Base-by-base conservation (phyloP, 2,329 filamentous ascomycete species). In the Fusarium illudens region DNA sequence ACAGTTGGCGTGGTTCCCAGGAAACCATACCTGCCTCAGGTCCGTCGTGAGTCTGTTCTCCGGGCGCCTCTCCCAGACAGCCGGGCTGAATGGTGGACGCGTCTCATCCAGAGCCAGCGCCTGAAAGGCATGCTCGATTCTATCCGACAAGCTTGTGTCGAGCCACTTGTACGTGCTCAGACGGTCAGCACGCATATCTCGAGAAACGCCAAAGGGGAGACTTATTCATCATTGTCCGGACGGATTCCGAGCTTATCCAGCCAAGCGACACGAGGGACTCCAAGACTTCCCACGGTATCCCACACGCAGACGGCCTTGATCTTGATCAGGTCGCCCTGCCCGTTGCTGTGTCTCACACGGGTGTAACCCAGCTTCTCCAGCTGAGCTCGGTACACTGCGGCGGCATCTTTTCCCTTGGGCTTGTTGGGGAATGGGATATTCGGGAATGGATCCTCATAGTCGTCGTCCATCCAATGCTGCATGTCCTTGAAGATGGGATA, bases 1-100 rank as follows among this genome's bases (percentile, higher is more conserved):
- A 48, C 91, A 87, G 70, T 92, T 91, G 11, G 84, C 87, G 73
- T 94, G 91, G 51, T 86, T 87, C 7, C 91, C 91, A 0, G 91
- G 88, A 71, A 94, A 93, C 88, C 88, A 90, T 12, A 84, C 82
- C 64, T 85, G 84, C 27, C 82, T 79, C 44, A 85, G 76, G 61
- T 85, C 79, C 2, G 82, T 83, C 20, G 75, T 78, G 13, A 76
- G 71, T 33, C 74, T 76, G 29, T 81, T 78, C 25, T 77, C 73
- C 0, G 76, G 75, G 9, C 77, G 75, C 19, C 82, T 78, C 67
- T 86, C 83, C 86, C 84, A 88, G 2, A 88, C 75, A 3, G 86
- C 84, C 12, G 86, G 85, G n/a, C 76, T 78, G 62, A 88, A 89
- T 0, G 85, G 82, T 1, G 81, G 75, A 9, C 86, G 82, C 19